phyloP scores from a whole-genome alignment of 2,329 filamentous ascomycete species.

The Ophiostoma fasciatum region DNA sequence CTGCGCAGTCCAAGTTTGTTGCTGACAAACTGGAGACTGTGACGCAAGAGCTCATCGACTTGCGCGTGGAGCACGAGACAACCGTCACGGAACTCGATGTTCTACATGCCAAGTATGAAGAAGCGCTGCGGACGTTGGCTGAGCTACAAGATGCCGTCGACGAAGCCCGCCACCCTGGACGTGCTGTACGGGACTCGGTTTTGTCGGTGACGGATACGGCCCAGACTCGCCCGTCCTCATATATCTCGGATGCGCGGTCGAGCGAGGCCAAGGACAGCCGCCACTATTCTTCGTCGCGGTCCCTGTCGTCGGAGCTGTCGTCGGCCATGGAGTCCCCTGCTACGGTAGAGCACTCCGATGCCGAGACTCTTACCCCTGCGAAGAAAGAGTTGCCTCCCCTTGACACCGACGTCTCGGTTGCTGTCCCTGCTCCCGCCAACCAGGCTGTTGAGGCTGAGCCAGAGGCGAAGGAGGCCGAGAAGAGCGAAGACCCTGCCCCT shows the following conservation, averaged over 20 bases:
- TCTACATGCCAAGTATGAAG: slow-evolving; percentile 79
- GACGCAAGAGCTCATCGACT: slow-evolving; percentile 78
- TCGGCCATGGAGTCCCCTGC: slow-evolving; percentile 65
- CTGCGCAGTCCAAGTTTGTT: slow-evolving; percentile 71
- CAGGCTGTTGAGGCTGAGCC: background rate
- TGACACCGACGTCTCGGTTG: background rate
- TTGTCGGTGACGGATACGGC: slow-evolving; percentile 36
- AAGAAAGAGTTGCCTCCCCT: slow-evolving; percentile 2
- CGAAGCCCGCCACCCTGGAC: slow-evolving; percentile 52
- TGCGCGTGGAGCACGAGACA: slow-evolving; percentile 79
- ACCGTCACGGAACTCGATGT: slow-evolving; percentile 68
- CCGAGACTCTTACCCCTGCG: slow-evolving; percentile 29
- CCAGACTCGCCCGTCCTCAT: slow-evolving; percentile 54
- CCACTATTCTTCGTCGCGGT: slow-evolving; percentile 68
- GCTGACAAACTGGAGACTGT: slow-evolving; percentile 86
- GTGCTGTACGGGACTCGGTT: slow-evolving; percentile 36
- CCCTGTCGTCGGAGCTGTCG: slow-evolving; percentile 86
- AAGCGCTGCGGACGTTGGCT: slow-evolving; percentile 66
- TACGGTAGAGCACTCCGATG: slow-evolving; percentile 47
- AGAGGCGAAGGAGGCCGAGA: background rate
- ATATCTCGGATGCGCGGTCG: slow-evolving; percentile 65
- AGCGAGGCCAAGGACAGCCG: slow-evolving; percentile 53
- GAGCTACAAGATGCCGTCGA: slow-evolving; percentile 77
- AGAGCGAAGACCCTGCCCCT: background rate
- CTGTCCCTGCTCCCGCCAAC: background rate